Percentiles rank a stretch among this genome's conserved stretches.
phyloP scores from a whole-genome alignment of 805 yeast species.

The Cyberlindnera suaveolens region DNA sequence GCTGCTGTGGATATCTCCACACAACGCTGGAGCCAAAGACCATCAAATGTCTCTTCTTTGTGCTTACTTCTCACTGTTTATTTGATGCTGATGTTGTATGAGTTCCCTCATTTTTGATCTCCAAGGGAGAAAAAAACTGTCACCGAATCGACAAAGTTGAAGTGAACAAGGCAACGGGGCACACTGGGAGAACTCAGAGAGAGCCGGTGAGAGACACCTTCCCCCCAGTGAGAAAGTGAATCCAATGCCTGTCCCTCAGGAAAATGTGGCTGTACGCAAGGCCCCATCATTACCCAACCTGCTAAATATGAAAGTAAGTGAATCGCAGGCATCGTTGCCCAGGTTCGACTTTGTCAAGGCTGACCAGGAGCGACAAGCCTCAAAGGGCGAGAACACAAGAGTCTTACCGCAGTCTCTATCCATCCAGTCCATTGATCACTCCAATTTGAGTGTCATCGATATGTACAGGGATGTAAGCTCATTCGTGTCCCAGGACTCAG shows the following conservation, averaged over 20 bases:
- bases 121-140: not conserved
- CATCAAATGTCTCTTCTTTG: slow-evolving; percentile 7
- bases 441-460: slow-evolving; percentile 31
- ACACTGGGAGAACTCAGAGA: no score
- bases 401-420: not conserved
- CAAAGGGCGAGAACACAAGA: not conserved
- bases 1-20: slow-evolving; percentile 28
- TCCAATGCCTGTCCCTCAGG: not conserved
- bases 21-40: slow-evolving; percentile 22
- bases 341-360: slow-evolving; percentile 1
- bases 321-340: not conserved
- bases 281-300: slow-evolving; percentile 14
- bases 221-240: no score
- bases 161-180: not conserved
- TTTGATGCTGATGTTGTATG: no score
- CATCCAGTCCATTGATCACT: slow-evolving; percentile 17
- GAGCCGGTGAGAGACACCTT: no score
- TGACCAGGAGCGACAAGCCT: not conserved
- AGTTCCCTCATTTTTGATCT: not conserved
- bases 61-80: not conserved
- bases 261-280: not conserved
- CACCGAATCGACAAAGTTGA: not conserved
- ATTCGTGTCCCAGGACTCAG: slow-evolving; percentile 2
- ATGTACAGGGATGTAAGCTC: slow-evolving; percentile 27
- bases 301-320: not conserved